A percentile compares a stretch with the other conserved stretches of the same genome.
Evolutionary conservation across 768 basidiomycete species (phyloP).

Genomic region (Favolaschia claudopus): DNA sequence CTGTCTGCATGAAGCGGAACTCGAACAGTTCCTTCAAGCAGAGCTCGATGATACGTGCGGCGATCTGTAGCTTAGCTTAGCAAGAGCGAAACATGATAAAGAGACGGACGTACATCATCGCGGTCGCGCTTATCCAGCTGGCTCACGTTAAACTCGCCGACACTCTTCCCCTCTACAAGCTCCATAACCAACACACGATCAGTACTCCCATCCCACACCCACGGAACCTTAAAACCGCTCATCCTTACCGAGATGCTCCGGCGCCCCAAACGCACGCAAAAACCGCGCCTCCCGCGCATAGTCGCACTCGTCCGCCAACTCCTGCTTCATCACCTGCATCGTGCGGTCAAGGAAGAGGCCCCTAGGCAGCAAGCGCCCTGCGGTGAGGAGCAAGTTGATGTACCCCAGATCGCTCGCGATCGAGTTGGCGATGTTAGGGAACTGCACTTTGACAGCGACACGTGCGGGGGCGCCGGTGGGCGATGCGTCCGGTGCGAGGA

Average conservation of each 20-base stretch:
- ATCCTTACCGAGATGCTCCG: slow-evolving; percentile 61
- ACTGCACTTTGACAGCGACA: slow-evolving; percentile 92
- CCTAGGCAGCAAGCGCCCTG: slow-evolving; percentile 81
- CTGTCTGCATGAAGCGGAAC: slow-evolving; percentile 96
- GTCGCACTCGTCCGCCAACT: slow-evolving; percentile 92
- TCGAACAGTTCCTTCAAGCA: slow-evolving; percentile 91
- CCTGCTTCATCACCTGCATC: slow-evolving; percentile 85
- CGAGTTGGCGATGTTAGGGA: slow-evolving; percentile 88
- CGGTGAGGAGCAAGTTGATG: slow-evolving; percentile 81
- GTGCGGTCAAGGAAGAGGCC: slow-evolving; percentile 93
- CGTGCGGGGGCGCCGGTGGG: slow-evolving; percentile 62
- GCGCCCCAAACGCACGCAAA: slow-evolving; percentile 64
- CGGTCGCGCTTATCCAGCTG: slow-evolving; percentile 69
- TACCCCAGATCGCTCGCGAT: slow-evolving; percentile 90
- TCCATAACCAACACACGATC: slow-evolving; percentile 91
- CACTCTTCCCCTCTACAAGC: slow-evolving; percentile 77
- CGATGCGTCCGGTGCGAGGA: slow-evolving; percentile 58
- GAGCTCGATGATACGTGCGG: slow-evolving; percentile 79
- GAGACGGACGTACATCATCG: slow-evolving; percentile 64
- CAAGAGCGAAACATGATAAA: neutral
- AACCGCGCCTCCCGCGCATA: slow-evolving; percentile 85
- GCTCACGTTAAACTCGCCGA: slow-evolving; percentile 69
- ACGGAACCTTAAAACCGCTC: slow-evolving; percentile 82
- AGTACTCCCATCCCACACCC: slow-evolving; percentile 85
- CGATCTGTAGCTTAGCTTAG: slow-evolving; percentile 65